These are phyloP conservation scores for Haplosporangium sp. DNA, from an alignment of 371 early-diverging fungal species.

Conservation along the genomic window DNA sequence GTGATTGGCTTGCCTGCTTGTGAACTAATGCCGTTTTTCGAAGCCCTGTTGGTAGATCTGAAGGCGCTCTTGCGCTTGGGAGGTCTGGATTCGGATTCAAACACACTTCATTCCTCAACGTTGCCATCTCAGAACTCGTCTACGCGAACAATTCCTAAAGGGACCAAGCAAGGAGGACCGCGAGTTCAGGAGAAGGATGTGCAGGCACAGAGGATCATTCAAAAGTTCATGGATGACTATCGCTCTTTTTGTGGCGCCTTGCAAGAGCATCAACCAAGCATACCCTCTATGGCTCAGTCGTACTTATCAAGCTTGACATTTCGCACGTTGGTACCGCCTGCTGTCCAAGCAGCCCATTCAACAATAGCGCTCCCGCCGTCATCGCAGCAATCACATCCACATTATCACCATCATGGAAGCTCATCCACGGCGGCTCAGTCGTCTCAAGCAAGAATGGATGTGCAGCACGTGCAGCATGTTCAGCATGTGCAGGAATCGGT, in stretches of 20 bases:
- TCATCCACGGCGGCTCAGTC: background rate
- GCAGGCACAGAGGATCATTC: constrained; percentile 14
- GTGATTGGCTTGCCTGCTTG: constrained; percentile 16
- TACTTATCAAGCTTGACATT: constrained; percentile 32
- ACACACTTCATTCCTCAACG: background rate
- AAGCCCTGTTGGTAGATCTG: constrained; percentile 6
- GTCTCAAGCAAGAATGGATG: background rate
- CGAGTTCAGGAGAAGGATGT: background rate
- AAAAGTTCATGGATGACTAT: constrained; percentile 29
- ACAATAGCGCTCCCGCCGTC: background rate
- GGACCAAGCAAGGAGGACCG: constrained; percentile 2
- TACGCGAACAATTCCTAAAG: background rate
- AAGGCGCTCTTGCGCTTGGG: constrained; percentile 15
- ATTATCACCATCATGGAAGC: background rate
- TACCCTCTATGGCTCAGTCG: constrained; percentile 33
- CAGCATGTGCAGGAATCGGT: background rate
- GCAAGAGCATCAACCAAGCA: constrained; percentile 1
- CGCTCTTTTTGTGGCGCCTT: constrained; percentile 17
- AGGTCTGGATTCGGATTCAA: constrained; percentile 12
- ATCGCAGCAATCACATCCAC: background rate
- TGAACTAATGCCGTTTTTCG: constrained; percentile 30
- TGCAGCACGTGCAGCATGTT: background rate
- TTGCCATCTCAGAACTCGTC: background rate
- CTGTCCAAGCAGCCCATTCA: constrained; percentile 1
- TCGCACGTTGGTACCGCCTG: constrained; percentile 16